These are phyloP conservation scores for Flaveria ramosissima DNA, from an alignment of 129 eudicot species.

Conservation along the genomic window DNA sequence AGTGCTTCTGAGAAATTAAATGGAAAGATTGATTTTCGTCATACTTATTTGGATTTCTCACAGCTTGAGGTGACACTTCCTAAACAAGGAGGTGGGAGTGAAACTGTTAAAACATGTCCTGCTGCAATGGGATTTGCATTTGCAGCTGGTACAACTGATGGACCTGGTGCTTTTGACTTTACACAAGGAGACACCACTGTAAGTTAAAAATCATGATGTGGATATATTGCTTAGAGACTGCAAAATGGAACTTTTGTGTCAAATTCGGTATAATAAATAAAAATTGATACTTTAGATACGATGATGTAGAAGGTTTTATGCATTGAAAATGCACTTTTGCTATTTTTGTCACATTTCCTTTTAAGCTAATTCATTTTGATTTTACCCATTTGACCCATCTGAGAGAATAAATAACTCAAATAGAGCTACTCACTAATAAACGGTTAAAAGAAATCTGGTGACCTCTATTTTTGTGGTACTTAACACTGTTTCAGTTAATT, in stretches of 20 bases:
- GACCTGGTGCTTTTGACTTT: slow-evolving; percentile 99
- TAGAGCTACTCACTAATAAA: background rate
- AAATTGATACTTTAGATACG: background rate
- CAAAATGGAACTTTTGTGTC: background rate
- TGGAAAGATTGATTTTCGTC: slow-evolving; percentile 86
- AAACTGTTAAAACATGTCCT: slow-evolving; percentile 84
- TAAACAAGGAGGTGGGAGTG: slow-evolving; percentile 62
- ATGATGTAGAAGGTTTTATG: background rate
- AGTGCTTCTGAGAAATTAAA: slow-evolving; percentile 72
- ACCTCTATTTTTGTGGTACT: background rate
- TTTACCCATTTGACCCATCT: background rate
- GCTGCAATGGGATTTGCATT: slow-evolving; percentile 99
- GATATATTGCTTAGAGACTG: background rate
- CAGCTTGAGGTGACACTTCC: slow-evolving; percentile 72
- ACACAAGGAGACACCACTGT: slow-evolving; percentile 90
- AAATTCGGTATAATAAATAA: background rate
- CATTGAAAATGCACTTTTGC: background rate
- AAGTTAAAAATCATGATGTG: slow-evolving; percentile 15
- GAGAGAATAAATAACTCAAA: background rate
- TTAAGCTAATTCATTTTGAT: background rate
- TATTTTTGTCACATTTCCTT: background rate
- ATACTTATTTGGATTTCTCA: slow-evolving; percentile 76
- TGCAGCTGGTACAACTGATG: slow-evolving; percentile 99
- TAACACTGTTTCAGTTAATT: background rate
- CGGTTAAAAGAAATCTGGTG: background rate